These are phyloP conservation scores for Fragosphaeria purpurea DNA, from an alignment of 2,329 filamentous ascomycete genomes.

Conservation along the genomic window DNA sequence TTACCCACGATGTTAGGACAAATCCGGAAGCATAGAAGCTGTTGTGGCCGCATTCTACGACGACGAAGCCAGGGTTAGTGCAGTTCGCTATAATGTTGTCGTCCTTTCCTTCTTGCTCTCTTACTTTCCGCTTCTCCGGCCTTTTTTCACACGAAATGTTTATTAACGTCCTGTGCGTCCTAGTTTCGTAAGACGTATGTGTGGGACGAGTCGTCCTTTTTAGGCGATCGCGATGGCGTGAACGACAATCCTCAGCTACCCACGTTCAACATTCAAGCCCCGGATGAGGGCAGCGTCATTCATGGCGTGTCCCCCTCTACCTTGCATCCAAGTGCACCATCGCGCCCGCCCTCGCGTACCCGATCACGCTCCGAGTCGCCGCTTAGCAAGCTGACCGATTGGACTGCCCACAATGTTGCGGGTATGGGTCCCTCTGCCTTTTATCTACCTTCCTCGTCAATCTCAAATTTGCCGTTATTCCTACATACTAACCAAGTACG, in stretches of 20 bases:
- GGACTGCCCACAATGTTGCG: slow-evolving; percentile 27
- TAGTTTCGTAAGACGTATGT: slow-evolving; percentile 39
- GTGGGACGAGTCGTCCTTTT: slow-evolving; percentile 48
- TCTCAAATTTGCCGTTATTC: too few species aligned
- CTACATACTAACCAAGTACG: too few species aligned
- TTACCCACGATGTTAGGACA: slow-evolving; percentile 20
- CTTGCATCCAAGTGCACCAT: slow-evolving; percentile 38
- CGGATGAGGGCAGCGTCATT: slow-evolving; percentile 34
- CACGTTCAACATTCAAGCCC: slow-evolving; percentile 48
- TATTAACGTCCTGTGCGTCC: background rate
- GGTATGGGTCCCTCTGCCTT: slow-evolving; percentile 16
- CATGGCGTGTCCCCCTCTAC: slow-evolving; percentile 33
- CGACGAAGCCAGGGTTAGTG: slow-evolving; percentile 32
- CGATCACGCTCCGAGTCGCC: slow-evolving; percentile 50
- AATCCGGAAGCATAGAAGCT: slow-evolving; percentile 35
- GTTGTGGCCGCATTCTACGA: slow-evolving; percentile 46
- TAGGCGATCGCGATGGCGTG: slow-evolving; percentile 39
- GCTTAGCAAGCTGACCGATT: slow-evolving; percentile 40
- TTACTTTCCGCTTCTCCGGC: too few species aligned
- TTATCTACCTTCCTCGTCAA: too few species aligned
- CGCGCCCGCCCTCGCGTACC: slow-evolving; percentile 52
- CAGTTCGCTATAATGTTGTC: background rate
- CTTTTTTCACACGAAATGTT: too few species aligned
- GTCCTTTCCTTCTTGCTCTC: background rate
- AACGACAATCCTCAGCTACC: slow-evolving; percentile 8